Conservation (phyloP, 2,329 filamentous ascomycete genomes). For the Colletotrichum sp. region DNA sequence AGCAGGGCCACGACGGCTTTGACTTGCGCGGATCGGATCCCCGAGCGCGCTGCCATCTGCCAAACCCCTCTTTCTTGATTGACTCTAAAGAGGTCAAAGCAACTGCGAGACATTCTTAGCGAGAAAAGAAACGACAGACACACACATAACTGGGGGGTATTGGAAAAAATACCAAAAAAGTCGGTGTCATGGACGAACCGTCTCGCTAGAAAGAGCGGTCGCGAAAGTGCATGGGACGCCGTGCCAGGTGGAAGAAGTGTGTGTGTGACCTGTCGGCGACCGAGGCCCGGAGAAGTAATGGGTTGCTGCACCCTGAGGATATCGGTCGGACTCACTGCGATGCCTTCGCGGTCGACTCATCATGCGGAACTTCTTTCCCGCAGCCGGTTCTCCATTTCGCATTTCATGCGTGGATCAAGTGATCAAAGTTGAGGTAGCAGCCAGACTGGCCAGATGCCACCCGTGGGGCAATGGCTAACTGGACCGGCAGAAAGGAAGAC, state of each 20-base stretch:
- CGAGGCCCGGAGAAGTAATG: constrained; percentile 1
- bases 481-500: not conserved
- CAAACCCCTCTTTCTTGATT: not conserved
- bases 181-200: not conserved
- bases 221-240: not conserved
- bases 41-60: not conserved
- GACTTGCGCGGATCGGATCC: not conserved
- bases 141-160: not conserved
- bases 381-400: not conserved
- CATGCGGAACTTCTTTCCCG: not conserved
- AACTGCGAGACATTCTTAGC: constrained; percentile 7
- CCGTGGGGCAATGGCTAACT: not conserved
- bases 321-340: not conserved
- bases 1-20: not conserved
- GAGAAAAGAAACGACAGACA: constrained; percentile 6
- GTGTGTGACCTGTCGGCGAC: not conserved
- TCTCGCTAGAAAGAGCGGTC: not conserved
- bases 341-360: not conserved
- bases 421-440: not conserved
- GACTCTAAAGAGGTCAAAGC: not conserved
- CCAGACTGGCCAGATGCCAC: not conserved
- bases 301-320: not conserved
- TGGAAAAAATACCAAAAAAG: not conserved
- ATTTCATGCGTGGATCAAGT: not conserved
- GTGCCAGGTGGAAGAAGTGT: not conserved